Evolutionary conservation across 1,284 basidiomycete genomes (phyloP).

Genomic region (Marasmius fiardii): DNA sequence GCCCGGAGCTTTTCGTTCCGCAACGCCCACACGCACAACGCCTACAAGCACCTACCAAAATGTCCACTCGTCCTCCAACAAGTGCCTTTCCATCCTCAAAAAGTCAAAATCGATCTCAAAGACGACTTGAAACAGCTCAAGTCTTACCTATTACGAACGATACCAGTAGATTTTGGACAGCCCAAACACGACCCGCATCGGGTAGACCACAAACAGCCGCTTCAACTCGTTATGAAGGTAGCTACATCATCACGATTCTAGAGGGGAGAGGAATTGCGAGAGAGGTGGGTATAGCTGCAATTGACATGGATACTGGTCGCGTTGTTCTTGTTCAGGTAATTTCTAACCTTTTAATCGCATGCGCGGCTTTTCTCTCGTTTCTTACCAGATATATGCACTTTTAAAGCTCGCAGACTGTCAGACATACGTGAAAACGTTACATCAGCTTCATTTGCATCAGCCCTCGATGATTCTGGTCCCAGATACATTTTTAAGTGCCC

Average conservation of each 20-base stretch:
- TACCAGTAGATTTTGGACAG: slow-evolving; percentile 27
- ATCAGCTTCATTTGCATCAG: slow-evolving; percentile 77
- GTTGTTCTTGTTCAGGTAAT: slow-evolving; percentile 76
- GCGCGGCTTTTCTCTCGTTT: too few relatives aligned
- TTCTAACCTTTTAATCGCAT: too few relatives aligned
- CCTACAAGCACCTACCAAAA: background rate
- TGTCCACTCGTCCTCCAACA: background rate
- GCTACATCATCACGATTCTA: slow-evolving; percentile 62
- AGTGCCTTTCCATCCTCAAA: background rate
- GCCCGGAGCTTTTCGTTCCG: too few relatives aligned
- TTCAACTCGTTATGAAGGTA: slow-evolving; percentile 55
- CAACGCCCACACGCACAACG: background rate
- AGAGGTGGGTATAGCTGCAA: slow-evolving; percentile 83
- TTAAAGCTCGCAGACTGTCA: slow-evolving; percentile 74
- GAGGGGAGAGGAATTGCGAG: slow-evolving; percentile 74
- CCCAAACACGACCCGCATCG: slow-evolving; percentile 45
- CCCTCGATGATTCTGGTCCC: slow-evolving; percentile 76
- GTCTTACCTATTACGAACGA: background rate
- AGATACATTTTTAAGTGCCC: slow-evolving; percentile 65
- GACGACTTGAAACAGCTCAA: background rate
- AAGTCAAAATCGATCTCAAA: background rate
- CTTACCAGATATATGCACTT: too few relatives aligned
- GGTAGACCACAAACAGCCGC: slow-evolving; percentile 59
- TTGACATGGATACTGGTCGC: slow-evolving; percentile 78
- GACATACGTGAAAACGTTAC: slow-evolving; percentile 84